Evolutionary conservation across 139 green algal species (phyloP).

Genomic region (Chlamydomonas asymmetrica): DNA sequence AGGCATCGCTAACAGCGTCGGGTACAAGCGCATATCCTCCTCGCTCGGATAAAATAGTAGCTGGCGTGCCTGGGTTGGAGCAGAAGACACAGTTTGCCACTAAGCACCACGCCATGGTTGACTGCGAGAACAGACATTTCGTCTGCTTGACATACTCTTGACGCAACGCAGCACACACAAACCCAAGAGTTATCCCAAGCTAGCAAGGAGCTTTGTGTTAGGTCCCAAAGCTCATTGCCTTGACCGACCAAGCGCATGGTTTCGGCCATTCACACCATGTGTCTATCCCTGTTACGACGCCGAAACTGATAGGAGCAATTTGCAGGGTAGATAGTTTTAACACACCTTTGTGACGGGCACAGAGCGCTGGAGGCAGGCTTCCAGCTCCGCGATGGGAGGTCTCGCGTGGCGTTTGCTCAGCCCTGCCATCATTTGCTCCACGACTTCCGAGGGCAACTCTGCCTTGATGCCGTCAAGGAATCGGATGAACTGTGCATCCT

Average conservation of each 20-base stretch:
- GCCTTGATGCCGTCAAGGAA: background rate
- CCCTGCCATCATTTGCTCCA: background rate
- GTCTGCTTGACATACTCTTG: too few species aligned
- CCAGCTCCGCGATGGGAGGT: constrained; percentile 20
- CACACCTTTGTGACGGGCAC: constrained; percentile 16
- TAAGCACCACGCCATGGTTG: too few species aligned
- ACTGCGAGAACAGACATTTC: too few species aligned
- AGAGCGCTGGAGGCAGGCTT: background rate
- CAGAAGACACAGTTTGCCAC: too few species aligned
- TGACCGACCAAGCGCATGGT: too few species aligned
- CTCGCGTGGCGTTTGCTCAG: constrained; percentile 12
- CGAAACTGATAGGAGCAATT: too few species aligned
- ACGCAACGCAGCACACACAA: too few species aligned
- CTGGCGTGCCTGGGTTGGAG: constrained; percentile 42
- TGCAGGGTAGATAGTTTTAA: background rate
- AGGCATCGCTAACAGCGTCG: constrained; percentile 26
- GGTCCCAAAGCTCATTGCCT: too few species aligned
- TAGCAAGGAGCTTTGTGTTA: too few species aligned
- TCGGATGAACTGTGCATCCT: background rate
- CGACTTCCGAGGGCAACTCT: constrained; percentile 3
- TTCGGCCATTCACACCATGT: too few species aligned
- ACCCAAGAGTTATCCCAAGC: too few species aligned
- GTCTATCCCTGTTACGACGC: too few species aligned
- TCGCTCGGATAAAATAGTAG: constrained; percentile 35
- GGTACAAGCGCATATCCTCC: constrained; percentile 46